A percentile compares a stretch with the other conserved stretches of the same genome.
Evolutionary conservation across 2,329 filamentous ascomycete genomes (phyloP).

Genomic region (Alternaria ventricosa): DNA sequence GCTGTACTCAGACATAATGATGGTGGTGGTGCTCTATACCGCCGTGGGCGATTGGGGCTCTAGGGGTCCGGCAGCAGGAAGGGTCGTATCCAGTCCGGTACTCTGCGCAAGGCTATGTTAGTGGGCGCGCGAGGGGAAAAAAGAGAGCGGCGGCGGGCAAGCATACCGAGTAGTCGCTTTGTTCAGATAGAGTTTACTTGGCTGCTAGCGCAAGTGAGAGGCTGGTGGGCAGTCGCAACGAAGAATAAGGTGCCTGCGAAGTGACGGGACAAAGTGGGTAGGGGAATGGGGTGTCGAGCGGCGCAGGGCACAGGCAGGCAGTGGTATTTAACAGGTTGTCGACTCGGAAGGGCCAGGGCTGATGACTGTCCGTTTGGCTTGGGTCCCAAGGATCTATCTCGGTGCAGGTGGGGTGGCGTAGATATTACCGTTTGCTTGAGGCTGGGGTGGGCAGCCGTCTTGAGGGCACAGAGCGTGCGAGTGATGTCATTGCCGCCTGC

Average conservation of each 20-base stretch:
- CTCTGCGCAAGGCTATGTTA: slow-evolving; percentile 26
- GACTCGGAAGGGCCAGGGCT: slow-evolving; percentile 14
- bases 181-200: slow-evolving; percentile 16
- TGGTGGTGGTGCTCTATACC: slow-evolving; percentile 43
- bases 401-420: slow-evolving; percentile 26
- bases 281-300: slow-evolving; percentile 15
- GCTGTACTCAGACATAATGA: slow-evolving; percentile 58
- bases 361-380: slow-evolving; percentile 29
- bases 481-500: slow-evolving; percentile 17
- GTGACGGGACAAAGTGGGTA: slow-evolving; percentile 29
- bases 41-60: slow-evolving; percentile 14
- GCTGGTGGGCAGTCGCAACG: slow-evolving; percentile 27
- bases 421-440: slow-evolving; percentile 24
- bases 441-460: slow-evolving; percentile 21
- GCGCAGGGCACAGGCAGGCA: slow-evolving; percentile 24
- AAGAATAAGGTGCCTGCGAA: slow-evolving; percentile 35
- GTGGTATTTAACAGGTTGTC: slow-evolving; percentile 27
- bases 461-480: slow-evolving; percentile 3
- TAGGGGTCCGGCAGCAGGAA: slow-evolving; percentile 15
- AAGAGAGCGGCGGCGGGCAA: not conserved
- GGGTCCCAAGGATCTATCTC: slow-evolving; percentile 18
- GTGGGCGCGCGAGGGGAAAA: slow-evolving; percentile 12
- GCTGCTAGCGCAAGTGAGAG: slow-evolving; percentile 20
- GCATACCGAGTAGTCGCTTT: slow-evolving; percentile 28
- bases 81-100: slow-evolving; percentile 8